Conservation (phyloP, 805 yeast genomes). For the Starmerella vitae region DNA sequence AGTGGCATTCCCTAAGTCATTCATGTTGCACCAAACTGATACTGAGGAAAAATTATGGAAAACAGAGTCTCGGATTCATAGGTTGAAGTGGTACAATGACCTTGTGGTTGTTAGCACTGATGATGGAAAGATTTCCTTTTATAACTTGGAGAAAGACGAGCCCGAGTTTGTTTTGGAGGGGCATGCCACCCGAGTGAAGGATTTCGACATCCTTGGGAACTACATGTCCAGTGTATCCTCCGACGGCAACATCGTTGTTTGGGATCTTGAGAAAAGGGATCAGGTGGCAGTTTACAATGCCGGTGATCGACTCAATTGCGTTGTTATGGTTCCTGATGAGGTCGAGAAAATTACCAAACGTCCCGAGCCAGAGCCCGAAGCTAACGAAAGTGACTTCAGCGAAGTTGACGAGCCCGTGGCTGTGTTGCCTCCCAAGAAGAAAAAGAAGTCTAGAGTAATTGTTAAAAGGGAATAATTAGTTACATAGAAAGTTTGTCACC, state of each 20-base stretch:
- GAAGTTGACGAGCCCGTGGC: constrained; percentile 8
- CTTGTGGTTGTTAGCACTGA: constrained; percentile 55
- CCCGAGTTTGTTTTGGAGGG: constrained; percentile 50
- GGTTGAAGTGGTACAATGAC: constrained; percentile 42
- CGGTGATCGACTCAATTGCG: constrained; percentile 84
- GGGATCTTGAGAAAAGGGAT: constrained; percentile 58
- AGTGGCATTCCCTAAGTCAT: constrained; percentile 45
- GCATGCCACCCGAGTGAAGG: constrained; percentile 78
- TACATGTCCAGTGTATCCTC: constrained; percentile 74
- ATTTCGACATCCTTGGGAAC: constrained; percentile 39
- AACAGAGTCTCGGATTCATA: constrained; percentile 46
- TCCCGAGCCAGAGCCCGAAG: constrained; percentile 52
- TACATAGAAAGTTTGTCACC: too few species aligned
- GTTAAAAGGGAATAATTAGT: neutral
- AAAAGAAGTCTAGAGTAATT: constrained; percentile 21
- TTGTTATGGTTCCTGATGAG: constrained; percentile 53
- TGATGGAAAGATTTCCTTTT: constrained; percentile 57
- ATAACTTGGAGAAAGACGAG: constrained; percentile 28
- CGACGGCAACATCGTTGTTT: constrained; percentile 84
- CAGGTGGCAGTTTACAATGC: constrained; percentile 83
- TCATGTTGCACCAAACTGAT: constrained; percentile 32
- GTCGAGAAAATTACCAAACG: constrained; percentile 57
- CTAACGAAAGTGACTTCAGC: constrained; percentile 13
- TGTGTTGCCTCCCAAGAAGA: constrained; percentile 18
- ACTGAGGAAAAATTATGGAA: constrained; percentile 32